These are phyloP conservation scores for Zygnema circumcarinatum DNA, from an alignment of 139 green algal genomes.

Conservation along the genomic window DNA sequence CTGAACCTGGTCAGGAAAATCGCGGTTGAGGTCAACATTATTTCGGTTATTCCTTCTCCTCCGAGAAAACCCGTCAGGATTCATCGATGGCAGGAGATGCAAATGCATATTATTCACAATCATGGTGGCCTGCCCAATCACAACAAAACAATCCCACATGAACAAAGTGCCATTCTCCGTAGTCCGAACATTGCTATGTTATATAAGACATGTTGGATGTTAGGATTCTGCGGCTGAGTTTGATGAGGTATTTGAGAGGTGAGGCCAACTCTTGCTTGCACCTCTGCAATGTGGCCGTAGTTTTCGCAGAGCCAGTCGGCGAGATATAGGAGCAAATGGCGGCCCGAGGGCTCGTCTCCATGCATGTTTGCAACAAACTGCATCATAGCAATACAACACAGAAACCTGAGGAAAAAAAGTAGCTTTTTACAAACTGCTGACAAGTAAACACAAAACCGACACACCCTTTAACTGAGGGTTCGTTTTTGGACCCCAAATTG, in stretches of 20 bases:
- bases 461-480: neutral
- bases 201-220: too few relatives aligned
- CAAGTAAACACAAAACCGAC: neutral
- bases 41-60: conserved; percentile 55
- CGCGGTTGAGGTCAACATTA: conserved; percentile 84
- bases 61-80: conserved; percentile 88
- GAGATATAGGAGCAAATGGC: conserved; percentile 75
- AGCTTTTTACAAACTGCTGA: neutral
- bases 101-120: conserved; percentile 75
- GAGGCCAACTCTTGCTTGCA: too few relatives aligned
- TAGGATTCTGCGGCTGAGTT: neutral
- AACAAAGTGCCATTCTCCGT: too few relatives aligned
- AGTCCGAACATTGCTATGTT: too few relatives aligned
- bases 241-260: too few relatives aligned
- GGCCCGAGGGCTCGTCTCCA: conserved; percentile 85
- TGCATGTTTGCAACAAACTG: conserved; percentile 74
- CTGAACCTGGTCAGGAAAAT: conserved; percentile 84
- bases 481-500: neutral
- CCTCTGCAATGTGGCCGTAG: conserved; percentile 59
- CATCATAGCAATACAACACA: neutral
- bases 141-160: neutral
- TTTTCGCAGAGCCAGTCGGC: conserved; percentile 82
- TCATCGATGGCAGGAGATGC: conserved; percentile 80
- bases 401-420: neutral
- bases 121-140: conserved; percentile 21